These are phyloP conservation scores for Alternaria incomplexa DNA, from an alignment of 2,329 filamentous ascomycete genomes.

Conservation along the genomic window DNA sequence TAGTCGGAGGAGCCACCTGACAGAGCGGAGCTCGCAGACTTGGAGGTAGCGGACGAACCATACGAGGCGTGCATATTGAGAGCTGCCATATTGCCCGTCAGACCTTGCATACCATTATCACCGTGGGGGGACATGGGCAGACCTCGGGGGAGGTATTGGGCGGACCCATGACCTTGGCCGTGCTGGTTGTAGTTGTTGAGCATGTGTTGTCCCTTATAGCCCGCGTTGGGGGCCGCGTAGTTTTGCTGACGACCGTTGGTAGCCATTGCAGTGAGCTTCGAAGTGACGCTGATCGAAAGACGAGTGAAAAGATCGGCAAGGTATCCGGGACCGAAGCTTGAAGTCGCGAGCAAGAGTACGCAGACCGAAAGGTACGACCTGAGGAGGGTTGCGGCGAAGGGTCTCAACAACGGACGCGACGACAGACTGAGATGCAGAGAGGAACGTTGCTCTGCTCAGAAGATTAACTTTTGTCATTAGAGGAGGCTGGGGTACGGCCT, in stretches of 20 bases:
- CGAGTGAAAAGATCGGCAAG: not conserved
- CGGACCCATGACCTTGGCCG: slow-evolving; percentile 38
- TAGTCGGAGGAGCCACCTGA: slow-evolving; percentile 45
- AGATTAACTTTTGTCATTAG: slow-evolving; percentile 17
- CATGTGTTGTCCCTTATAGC: slow-evolving; percentile 44
- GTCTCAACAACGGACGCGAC: slow-evolving; percentile 20
- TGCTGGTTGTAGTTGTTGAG: slow-evolving; percentile 36
- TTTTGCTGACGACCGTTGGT: slow-evolving; percentile 41
- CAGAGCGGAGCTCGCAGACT: slow-evolving; percentile 40
- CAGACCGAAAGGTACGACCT: slow-evolving; percentile 11
- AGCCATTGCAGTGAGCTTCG: slow-evolving; percentile 27
- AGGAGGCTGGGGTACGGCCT: not conserved
- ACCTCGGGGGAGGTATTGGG: slow-evolving; percentile 46
- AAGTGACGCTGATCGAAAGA: slow-evolving; percentile 1
- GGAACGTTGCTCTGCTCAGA: slow-evolving; percentile 36
- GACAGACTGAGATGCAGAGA: slow-evolving; percentile 39
- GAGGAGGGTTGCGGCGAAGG: slow-evolving; percentile 14
- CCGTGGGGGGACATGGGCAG: slow-evolving; percentile 40
- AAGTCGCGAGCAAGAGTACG: slow-evolving; percentile 9
- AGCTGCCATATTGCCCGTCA: slow-evolving; percentile 45
- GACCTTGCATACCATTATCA: slow-evolving; percentile 40
- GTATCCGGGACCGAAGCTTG: slow-evolving; percentile 1
- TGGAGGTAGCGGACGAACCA: slow-evolving; percentile 38
- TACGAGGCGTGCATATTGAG: slow-evolving; percentile 46
- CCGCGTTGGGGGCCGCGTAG: slow-evolving; percentile 31